Percentiles rank a stretch among this genome's conserved stretches.
Conservation (phyloP, 2,329 filamentous ascomycete genomes). For the Botryosphaeria dothidea region DNA sequence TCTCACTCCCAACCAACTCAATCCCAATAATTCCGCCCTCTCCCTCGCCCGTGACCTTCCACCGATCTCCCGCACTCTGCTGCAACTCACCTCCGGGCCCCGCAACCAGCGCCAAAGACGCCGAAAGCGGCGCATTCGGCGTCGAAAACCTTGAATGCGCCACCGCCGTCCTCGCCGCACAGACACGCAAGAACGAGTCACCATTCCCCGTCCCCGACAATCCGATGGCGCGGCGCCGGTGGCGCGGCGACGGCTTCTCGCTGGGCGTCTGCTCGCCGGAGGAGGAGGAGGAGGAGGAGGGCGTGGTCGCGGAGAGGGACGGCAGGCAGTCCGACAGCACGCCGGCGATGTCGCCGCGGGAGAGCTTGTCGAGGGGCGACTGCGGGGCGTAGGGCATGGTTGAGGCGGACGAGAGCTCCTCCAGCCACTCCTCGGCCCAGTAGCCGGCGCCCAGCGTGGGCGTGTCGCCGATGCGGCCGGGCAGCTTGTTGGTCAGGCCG, state of each 20-base stretch:
- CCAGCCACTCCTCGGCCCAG: slow-evolving; percentile 83
- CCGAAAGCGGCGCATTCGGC: slow-evolving; percentile 49
- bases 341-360: slow-evolving; percentile 44
- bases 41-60: slow-evolving; percentile 69
- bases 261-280: slow-evolving; percentile 30
- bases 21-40: slow-evolving; percentile 89
- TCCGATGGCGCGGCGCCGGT: slow-evolving; percentile 49
- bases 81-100: slow-evolving; percentile 74
- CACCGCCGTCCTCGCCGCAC: slow-evolving; percentile 70
- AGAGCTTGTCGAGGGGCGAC: slow-evolving; percentile 27
- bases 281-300: background rate
- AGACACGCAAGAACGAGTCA: slow-evolving; percentile 76
- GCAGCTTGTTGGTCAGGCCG: slow-evolving; percentile 85
- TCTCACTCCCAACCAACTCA: slow-evolving; percentile 57
- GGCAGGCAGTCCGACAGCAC: slow-evolving; percentile 64
- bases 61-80: slow-evolving; percentile 70
- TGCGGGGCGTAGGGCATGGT: slow-evolving; percentile 26
- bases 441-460: slow-evolving; percentile 82
- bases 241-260: slow-evolving; percentile 22
- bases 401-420: slow-evolving; percentile 35
- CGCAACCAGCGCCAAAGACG: slow-evolving; percentile 64
- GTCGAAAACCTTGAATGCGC: slow-evolving; percentile 68
- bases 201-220: slow-evolving; percentile 85
- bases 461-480: slow-evolving; percentile 83
- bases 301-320: slow-evolving; percentile 39